Evolutionary conservation across 495 filamentous ascomycete species (phyloP).

Genomic region (Neurospora sp.): DNA sequence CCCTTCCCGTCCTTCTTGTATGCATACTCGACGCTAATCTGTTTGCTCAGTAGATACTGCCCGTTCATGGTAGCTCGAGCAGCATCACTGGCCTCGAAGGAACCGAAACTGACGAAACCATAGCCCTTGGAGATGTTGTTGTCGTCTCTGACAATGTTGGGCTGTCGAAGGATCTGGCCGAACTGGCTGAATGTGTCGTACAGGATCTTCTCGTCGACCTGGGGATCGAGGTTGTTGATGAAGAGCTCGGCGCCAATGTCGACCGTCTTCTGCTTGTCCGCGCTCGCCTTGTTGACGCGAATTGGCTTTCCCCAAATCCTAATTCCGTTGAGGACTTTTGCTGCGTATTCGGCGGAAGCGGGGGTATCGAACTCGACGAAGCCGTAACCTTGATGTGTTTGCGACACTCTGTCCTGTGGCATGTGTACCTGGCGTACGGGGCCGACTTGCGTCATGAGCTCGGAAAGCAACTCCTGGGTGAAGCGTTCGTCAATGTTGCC

Average conservation of each 20-base stretch:
- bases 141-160: slow-evolving; percentile 93
- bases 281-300: slow-evolving; percentile 81
- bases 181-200: slow-evolving; percentile 96
- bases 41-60: slow-evolving; percentile 94
- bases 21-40: slow-evolving; percentile 91
- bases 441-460: slow-evolving; percentile 94
- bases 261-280: slow-evolving; percentile 92
- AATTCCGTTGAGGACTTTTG: slow-evolving; percentile 93
- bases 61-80: slow-evolving; percentile 91
- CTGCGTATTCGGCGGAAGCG: slow-evolving; percentile 94
- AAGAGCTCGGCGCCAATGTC: slow-evolving; percentile 97
- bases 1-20: slow-evolving; percentile 99
- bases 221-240: slow-evolving; percentile 88
- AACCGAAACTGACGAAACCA: slow-evolving; percentile 88
- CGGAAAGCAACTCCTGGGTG: slow-evolving; percentile 83
- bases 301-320: slow-evolving; percentile 90
- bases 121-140: slow-evolving; percentile 88
- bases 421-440: slow-evolving; percentile 96
- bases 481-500: slow-evolving; percentile 97
- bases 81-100: slow-evolving; percentile 90
- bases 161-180: slow-evolving; percentile 68
- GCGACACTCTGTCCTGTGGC: slow-evolving; percentile 93
- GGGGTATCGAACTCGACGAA: slow-evolving; percentile 98
- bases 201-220: slow-evolving; percentile 94
- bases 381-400: slow-evolving; percentile 93